Evolutionary conservation across 176 grass and related monocot species (phyloP).

Genomic region (Hsuehochloa calcarea): DNA sequence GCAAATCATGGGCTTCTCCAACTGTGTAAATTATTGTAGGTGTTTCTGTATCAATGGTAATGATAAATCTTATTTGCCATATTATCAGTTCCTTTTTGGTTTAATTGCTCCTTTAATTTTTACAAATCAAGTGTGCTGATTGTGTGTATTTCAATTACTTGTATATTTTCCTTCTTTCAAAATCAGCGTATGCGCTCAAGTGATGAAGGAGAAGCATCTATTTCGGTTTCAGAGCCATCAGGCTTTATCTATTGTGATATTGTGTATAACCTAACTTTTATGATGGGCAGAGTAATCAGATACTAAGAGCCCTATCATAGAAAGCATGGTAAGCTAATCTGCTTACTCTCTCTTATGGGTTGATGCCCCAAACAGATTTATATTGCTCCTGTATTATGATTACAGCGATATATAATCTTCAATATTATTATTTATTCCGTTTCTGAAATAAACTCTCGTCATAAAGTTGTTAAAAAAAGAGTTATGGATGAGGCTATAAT

Average conservation of each 20-base stretch:
- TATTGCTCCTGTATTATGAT: background rate
- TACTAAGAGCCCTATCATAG: background rate
- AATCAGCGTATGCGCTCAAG: background rate
- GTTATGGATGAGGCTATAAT: background rate
- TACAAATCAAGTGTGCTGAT: background rate
- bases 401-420: background rate
- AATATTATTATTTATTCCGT: background rate
- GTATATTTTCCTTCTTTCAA: background rate
- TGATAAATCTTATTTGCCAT: constrained; percentile 20
- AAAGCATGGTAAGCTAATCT: background rate
- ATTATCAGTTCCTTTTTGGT: background rate
- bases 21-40: constrained; percentile 41
- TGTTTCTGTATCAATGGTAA: constrained; percentile 26
- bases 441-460: background rate
- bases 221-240: background rate
- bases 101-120: constrained; percentile 3
- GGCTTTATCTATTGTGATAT: background rate
- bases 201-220: constrained; percentile 2
- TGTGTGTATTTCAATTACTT: background rate
- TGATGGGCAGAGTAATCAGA: background rate
- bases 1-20: constrained; percentile 20
- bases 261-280: constrained; percentile 5
- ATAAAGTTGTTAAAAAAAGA: background rate
- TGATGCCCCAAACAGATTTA: background rate
- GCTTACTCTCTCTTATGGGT: background rate